phyloP scores from a whole-genome alignment of 169 alveolate species.

The Eimeria falciformis region DNA sequence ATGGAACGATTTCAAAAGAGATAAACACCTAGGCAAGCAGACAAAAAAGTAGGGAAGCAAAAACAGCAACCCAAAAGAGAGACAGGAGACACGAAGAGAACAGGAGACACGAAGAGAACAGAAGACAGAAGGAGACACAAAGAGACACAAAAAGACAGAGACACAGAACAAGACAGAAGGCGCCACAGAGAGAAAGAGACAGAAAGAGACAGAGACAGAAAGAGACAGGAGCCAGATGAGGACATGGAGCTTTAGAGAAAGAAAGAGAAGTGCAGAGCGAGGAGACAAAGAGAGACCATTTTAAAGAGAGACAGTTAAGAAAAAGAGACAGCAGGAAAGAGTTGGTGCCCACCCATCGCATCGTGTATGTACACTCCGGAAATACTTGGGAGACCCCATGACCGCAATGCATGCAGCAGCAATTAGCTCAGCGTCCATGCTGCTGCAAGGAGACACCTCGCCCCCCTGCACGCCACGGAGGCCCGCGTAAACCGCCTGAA shows the following conservation, averaged over 20 bases:
- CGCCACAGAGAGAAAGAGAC: too few relatives aligned
- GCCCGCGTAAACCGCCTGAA: conserved; percentile 63
- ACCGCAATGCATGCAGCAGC: conserved; percentile 86
- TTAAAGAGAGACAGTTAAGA: too few relatives aligned
- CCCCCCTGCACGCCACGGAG: conserved; percentile 63
- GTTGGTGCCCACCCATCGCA: conserved; percentile 85
- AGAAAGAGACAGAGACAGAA: neutral
- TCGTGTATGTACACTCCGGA: conserved; percentile 89
- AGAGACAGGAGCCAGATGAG: neutral
- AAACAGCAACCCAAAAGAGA: too few relatives aligned
- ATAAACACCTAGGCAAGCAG: too few relatives aligned
- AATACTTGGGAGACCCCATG: conserved; percentile 85
- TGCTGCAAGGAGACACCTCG: conserved; percentile 81
- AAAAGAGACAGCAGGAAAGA: neutral
- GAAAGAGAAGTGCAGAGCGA: neutral
- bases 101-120: neutral
- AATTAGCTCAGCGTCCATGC: conserved; percentile 88
- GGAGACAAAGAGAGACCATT: neutral
- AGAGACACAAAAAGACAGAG: too few relatives aligned
- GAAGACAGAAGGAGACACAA: too few relatives aligned
- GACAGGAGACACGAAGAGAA: neutral
- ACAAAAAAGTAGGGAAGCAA: too few relatives aligned
- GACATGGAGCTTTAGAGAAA: too few relatives aligned
- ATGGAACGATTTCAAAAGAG: too few relatives aligned
- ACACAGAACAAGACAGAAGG: too few relatives aligned